Evolutionary conservation across 176 grass and related monocot genomes (phyloP), one percentile per base, ranked within the genome.

Genomic region (Rhynchospora tenuis): DNA sequence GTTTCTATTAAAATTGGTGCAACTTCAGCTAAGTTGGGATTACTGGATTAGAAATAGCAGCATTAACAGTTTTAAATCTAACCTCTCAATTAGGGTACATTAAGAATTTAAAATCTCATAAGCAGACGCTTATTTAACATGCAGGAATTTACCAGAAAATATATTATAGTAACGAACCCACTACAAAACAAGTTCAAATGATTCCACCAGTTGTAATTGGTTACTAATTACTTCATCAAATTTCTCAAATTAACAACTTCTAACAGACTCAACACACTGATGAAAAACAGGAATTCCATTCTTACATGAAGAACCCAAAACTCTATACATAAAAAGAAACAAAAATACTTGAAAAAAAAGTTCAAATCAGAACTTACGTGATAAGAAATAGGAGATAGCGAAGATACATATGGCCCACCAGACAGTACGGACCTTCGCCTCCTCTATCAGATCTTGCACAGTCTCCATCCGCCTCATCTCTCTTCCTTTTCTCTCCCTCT

Each of bases 361-460:
- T 59, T 54, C 14, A 77, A 66, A 75, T 29, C 0, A 27, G 64
- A 14, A 86, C 92, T 88, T 88, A 99, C 96, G 93, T 17, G 96
- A 88, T 76, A 99, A 86, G 83, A 93, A 81, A 90, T 95, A 99
- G 84, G 88, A 86, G 88, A 99, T 83, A 79, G 91, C 88, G 82
- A 95, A 99, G 86, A 93, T 64, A 91, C 96, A 90, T 81, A 99
- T 86, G 27, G 79, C 96, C 96, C 96, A 99, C 48, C 82, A 90
- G 14, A 95, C 86, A 54, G 96, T 93, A 46, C 96, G 96, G 72
- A 88, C 64, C 89, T 95, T 99, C 6, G 70, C 89, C 91, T 99
- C 96, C 86, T 99, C 96, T 73, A 99, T 91, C 88, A 99, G 89
- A 95, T 99, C 96, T 45, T 92, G 93, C 80, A 99, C 65, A 66